Evolutionary conservation across 257 asterid species (phyloP).

Genomic region (Apocynum venetum): DNA sequence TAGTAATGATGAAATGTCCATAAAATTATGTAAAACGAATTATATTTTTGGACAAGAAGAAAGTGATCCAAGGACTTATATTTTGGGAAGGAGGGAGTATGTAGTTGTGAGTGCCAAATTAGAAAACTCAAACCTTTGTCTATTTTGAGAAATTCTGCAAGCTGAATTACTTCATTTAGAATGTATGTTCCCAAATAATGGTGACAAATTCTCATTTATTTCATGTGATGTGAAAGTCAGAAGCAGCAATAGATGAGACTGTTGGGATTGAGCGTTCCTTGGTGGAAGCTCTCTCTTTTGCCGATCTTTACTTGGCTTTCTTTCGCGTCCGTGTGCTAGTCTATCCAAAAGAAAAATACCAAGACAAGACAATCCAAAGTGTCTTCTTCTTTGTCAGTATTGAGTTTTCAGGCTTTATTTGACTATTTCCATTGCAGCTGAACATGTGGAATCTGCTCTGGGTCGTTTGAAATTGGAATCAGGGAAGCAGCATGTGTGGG

Average conservation of each 20-base stretch:
- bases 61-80: no score
- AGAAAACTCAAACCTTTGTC: background rate
- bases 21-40: no score
- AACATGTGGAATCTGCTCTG: slow-evolving; percentile 68
- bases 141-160: background rate
- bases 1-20: no score
- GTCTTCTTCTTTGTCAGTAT: slow-evolving; percentile 1
- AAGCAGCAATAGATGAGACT: no score
- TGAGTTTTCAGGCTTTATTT: background rate
- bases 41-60: no score
- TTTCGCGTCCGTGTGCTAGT: no score
- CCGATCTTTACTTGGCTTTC: no score
- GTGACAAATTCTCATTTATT: background rate
- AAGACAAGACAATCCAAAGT: background rate
- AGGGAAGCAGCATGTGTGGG: slow-evolving; percentile 99
- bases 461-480: slow-evolving; percentile 57
- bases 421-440: slow-evolving; percentile 46
- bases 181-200: background rate
- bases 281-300: no score
- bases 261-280: no score
- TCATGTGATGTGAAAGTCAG: background rate
- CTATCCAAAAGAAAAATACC: background rate
- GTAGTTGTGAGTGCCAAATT: background rate
- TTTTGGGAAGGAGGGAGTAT: no score
- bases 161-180: background rate